Conservation (phyloP, 2,329 filamentous ascomycete genomes). For the Ascochyta koolunga region DNA sequence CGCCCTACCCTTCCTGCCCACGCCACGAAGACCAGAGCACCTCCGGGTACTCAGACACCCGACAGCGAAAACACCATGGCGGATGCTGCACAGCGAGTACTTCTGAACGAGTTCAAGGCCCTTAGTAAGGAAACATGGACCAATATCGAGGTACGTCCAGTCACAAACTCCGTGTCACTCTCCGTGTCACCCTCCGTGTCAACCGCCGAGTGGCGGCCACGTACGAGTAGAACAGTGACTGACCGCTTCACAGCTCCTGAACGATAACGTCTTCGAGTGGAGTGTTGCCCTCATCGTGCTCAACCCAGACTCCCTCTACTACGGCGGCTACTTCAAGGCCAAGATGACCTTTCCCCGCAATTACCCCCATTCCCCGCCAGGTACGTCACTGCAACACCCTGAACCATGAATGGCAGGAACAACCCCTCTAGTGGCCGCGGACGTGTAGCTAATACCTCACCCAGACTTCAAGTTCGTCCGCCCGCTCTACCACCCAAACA, state of each 20-base stretch:
- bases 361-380: conserved; percentile 86
- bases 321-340: conserved; percentile 91
- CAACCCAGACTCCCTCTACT: conserved; percentile 89
- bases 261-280: conserved; percentile 88
- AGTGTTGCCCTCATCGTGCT: conserved; percentile 87
- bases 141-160: conserved; percentile 73
- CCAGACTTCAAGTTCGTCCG: conserved; percentile 80
- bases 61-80: conserved; percentile 29
- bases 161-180: neutral
- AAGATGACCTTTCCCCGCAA: conserved; percentile 86
- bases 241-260: conserved; percentile 64
- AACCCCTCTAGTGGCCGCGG: neutral
- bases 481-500: conserved; percentile 88
- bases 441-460: conserved; percentile 8
- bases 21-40: conserved; percentile 18
- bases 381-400: conserved; percentile 47
- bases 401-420: neutral
- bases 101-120: conserved; percentile 86
- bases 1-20: conserved; percentile 13
- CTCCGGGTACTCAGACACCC: neutral
- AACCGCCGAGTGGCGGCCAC: conserved; percentile 16
- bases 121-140: conserved; percentile 93
- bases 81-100: conserved; percentile 71
- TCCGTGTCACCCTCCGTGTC: conserved; percentile 10
- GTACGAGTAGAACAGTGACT: conserved; percentile 24